A percentile compares a stretch with the other conserved stretches of the same genome.
Conservation (phyloP, 345 rosid genomes). For the Geranium rotundifolium region DNA sequence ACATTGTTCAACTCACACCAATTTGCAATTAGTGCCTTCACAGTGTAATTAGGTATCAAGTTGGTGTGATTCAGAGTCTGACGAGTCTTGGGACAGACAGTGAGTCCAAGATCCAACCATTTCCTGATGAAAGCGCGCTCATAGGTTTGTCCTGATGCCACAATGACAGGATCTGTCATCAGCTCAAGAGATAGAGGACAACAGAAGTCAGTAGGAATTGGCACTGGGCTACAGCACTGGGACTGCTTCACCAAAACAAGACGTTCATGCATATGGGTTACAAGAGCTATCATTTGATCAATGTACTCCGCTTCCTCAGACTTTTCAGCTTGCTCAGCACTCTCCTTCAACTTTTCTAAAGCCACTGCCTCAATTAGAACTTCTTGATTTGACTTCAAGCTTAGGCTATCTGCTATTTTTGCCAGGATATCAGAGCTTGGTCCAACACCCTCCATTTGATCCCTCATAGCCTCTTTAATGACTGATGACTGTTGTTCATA, state of each 20-base stretch:
- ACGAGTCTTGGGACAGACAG: slow-evolving; percentile 93
- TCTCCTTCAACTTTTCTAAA: slow-evolving; percentile 89
- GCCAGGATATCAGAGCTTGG: slow-evolving; percentile 55
- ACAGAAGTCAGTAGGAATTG: slow-evolving; percentile 93
- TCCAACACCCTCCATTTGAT: slow-evolving; percentile 47
- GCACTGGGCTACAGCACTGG: slow-evolving; percentile 54
- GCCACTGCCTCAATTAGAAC: slow-evolving; percentile 87
- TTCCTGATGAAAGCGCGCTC: slow-evolving; percentile 78
- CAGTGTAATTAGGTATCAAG: slow-evolving; percentile 90
- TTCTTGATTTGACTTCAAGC: slow-evolving; percentile 84
- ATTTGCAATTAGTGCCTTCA: slow-evolving; percentile 80
- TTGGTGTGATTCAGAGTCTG: slow-evolving; percentile 64
- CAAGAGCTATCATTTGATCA: slow-evolving; percentile 55
- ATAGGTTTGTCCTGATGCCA: slow-evolving; percentile 89
- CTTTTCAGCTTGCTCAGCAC: slow-evolving; percentile 79
- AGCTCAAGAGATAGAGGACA: slow-evolving; percentile 93
- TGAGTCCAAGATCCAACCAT: slow-evolving; percentile 90
- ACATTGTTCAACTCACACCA: slow-evolving; percentile 94
- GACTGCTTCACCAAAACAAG: slow-evolving; percentile 72
- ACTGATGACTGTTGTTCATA: slow-evolving; percentile 44
- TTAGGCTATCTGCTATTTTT: slow-evolving; percentile 56
- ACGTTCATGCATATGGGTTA: slow-evolving; percentile 63
- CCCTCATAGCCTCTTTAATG: slow-evolving; percentile 50
- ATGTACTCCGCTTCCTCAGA: slow-evolving; percentile 59
- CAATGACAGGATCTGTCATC: slow-evolving; percentile 97